Conservation (phyloP, 768 basidiomycete genomes). For the Xerocomellus chrysenteron region DNA sequence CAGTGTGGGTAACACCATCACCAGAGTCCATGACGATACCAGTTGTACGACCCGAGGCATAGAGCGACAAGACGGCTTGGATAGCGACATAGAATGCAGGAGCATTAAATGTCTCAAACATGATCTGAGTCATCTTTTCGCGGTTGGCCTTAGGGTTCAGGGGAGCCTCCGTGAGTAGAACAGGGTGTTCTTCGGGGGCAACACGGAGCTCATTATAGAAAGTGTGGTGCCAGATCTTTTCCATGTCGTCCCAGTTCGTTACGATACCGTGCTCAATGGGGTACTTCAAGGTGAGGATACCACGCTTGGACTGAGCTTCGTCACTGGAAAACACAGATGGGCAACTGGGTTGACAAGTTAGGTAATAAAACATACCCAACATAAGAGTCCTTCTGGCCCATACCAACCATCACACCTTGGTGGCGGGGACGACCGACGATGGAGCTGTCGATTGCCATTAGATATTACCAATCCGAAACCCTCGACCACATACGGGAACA, state of each 20-base stretch:
- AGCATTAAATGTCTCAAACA: constrained; percentile 77
- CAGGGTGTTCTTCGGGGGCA: constrained; percentile 74
- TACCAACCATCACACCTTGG: constrained; percentile 95
- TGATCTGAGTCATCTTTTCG: constrained; percentile 77
- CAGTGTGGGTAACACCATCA: constrained; percentile 94
- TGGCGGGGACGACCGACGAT: constrained; percentile 95
- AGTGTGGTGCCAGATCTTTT: constrained; percentile 98
- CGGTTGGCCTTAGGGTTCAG: constrained; percentile 73
- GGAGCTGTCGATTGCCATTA: constrained; percentile 48
- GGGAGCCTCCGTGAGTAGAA: constrained; percentile 70
- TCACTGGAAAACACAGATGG: constrained; percentile 49
- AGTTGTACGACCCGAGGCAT: constrained; percentile 94
- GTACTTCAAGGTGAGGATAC: constrained; percentile 91
- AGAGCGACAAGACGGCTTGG: constrained; percentile 74
- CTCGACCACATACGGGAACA: constrained; percentile 78
- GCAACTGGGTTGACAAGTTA: constrained; percentile 11
- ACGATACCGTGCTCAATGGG: constrained; percentile 94
- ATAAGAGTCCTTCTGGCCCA: constrained; percentile 96
- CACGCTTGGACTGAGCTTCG: constrained; percentile 92
- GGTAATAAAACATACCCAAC: constrained; percentile 60
- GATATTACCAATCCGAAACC: constrained; percentile 4
- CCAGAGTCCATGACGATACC: constrained; percentile 95
- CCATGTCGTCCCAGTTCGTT: constrained; percentile 99
- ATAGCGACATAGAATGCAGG: constrained; percentile 76
- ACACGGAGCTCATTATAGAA: constrained; percentile 86